Evolutionary conservation across 805 yeast species (phyloP).

Genomic region (Monosporozyma yasuniensis): DNA sequence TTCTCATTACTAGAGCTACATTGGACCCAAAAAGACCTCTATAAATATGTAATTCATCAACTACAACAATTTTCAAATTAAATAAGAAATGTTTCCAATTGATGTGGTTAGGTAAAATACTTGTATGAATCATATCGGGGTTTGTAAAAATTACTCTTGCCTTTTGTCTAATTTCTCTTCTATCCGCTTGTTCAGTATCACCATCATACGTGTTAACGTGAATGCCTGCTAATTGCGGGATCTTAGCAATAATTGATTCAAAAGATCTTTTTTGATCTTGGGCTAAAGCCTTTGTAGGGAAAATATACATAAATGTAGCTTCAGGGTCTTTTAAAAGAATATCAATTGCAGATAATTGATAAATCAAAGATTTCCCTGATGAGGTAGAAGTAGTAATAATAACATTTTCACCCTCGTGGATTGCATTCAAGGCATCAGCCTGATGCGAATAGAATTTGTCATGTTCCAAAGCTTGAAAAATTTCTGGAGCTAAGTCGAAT

Average conservation of each 20-base stretch:
- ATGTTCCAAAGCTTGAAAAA: constrained; percentile 42
- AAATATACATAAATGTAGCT: constrained; percentile 71
- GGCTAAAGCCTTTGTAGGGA: constrained; percentile 96
- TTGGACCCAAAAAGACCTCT: constrained; percentile 89
- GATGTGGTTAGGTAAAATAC: constrained; percentile 69
- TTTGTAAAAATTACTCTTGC: constrained; percentile 85
- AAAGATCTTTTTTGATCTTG: constrained; percentile 92
- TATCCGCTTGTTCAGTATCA: constrained; percentile 59
- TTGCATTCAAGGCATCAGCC: constrained; percentile 58
- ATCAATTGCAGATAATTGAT: constrained; percentile 73
- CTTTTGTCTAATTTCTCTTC: constrained; percentile 46
- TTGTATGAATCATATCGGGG: constrained; percentile 87
- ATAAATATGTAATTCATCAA: constrained; percentile 82
- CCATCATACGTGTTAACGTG: constrained; percentile 85
- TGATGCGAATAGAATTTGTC: constrained; percentile 71
- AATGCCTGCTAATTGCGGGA: constrained; percentile 39
- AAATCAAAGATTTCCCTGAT: constrained; percentile 89
- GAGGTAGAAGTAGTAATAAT: constrained; percentile 93
- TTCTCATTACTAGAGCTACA: constrained; percentile 74
- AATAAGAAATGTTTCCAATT: constrained; percentile 64
- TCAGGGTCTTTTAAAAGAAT: constrained; percentile 34
- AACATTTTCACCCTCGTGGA: constrained; percentile 52
- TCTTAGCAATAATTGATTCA: constrained; percentile 42
- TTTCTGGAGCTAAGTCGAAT: constrained; percentile 42
- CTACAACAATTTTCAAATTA: constrained; percentile 61